Evolutionary conservation across 768 basidiomycete species (phyloP).

Genomic region (Boletales sp.): DNA sequence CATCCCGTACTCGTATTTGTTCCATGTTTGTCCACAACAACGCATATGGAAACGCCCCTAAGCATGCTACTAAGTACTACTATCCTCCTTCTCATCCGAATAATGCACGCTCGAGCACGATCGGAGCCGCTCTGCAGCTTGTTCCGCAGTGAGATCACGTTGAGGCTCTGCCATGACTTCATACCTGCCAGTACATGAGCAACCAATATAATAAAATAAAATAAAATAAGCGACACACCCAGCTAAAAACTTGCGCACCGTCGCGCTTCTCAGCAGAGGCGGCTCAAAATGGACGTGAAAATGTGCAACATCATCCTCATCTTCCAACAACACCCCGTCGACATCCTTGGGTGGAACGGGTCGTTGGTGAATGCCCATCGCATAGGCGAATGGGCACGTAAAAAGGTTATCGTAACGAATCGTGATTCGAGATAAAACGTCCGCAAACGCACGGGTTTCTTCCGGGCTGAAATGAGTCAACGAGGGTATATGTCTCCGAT

Average conservation of each 20-base stretch:
- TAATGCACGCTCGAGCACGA: conserved; percentile 61
- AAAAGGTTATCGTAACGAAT: conserved; percentile 78
- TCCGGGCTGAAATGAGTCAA: conserved; percentile 53
- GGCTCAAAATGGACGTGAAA: conserved; percentile 87
- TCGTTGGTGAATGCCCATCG: conserved; percentile 91
- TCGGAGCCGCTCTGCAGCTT: conserved; percentile 69
- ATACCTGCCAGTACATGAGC: conserved; percentile 45
- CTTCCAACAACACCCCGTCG: conserved; percentile 27
- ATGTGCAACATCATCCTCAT: conserved; percentile 62
- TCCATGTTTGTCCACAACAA: conserved; percentile 10
- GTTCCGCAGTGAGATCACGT: conserved; percentile 85
- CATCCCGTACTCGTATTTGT: conserved; percentile 3
- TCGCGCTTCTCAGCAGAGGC: conserved; percentile 77
- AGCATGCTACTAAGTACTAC: too few relatives aligned
- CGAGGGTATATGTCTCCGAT: conserved; percentile 74
- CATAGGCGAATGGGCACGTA: conserved; percentile 86
- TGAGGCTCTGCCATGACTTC: conserved; percentile 91
- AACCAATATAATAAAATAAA: not conserved
- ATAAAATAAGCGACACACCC: conserved; percentile 73
- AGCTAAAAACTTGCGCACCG: conserved; percentile 84
- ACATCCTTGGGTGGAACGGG: conserved; percentile 47
- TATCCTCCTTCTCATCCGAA: not conserved
- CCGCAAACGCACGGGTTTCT: conserved; percentile 65
- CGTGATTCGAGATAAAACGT: conserved; percentile 61
- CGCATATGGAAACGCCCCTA: too few relatives aligned